A percentile compares a stretch with the other conserved stretches of the same genome.
These are phyloP conservation scores for Ephemerocybe angulata DNA, from an alignment of 768 basidiomycete genomes.

Conservation along the genomic window DNA sequence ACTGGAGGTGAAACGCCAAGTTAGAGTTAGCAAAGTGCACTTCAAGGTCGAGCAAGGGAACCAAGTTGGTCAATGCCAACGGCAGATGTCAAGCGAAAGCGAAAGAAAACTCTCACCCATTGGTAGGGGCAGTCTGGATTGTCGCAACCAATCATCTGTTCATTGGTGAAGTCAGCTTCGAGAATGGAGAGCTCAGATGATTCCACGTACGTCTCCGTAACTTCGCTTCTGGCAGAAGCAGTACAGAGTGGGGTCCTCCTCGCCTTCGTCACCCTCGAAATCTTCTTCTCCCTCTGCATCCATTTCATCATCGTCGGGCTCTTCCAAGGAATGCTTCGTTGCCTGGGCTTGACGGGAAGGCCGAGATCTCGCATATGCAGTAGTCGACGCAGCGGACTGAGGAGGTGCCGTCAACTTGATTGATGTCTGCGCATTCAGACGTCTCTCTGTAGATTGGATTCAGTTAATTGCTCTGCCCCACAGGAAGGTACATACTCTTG, in stretches of 20 bases:
- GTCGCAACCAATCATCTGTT: constrained; percentile 71
- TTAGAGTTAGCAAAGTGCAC: background rate
- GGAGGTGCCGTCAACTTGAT: constrained; percentile 39
- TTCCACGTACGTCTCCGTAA: constrained; percentile 44
- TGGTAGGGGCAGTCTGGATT: constrained; percentile 63
- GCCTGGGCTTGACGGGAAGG: constrained; percentile 36
- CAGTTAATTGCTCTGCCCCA: background rate
- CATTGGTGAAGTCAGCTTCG: background rate
- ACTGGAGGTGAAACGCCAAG: constrained; percentile 30
- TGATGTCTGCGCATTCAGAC: constrained; percentile 34
- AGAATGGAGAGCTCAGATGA: background rate
- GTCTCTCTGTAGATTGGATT: constrained; percentile 33
- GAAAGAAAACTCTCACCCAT: constrained; percentile 48
- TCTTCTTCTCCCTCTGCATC: constrained; percentile 42
- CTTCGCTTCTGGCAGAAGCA: constrained; percentile 52
- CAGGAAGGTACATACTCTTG: constrained; percentile 32
- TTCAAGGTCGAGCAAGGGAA: background rate
- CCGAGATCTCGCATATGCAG: constrained; percentile 25
- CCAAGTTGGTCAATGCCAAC: background rate
- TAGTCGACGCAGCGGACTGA: constrained; percentile 42
- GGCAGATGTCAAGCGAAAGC: no score
- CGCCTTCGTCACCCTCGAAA: constrained; percentile 37
- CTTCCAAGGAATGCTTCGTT: constrained; percentile 1
- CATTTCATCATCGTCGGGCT: constrained; percentile 34
- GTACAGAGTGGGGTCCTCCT: constrained; percentile 46